Evolutionary conservation across 116 monocot species (phyloP).

Genomic region (Papilionanthe hybrid): DNA sequence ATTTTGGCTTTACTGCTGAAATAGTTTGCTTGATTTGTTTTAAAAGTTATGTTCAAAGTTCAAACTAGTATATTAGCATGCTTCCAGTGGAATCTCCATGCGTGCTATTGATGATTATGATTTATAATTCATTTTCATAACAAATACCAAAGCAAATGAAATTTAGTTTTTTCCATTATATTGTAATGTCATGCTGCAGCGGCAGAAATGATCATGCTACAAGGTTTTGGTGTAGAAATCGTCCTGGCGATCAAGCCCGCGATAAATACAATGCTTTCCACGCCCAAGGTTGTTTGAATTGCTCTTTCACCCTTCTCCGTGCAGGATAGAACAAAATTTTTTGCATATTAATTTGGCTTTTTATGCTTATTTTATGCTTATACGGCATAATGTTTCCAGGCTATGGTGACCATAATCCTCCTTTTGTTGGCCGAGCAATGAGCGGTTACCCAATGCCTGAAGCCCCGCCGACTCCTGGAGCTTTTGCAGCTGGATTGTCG

Average conservation of each 20-base stretch:
- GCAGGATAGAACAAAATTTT: background rate
- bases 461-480: constrained; percentile 67
- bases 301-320: background rate
- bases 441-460: constrained; percentile 56
- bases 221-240: constrained; percentile 98
- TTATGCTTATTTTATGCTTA: background rate
- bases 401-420: constrained; percentile 63
- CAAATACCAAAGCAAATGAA: too few relatives aligned
- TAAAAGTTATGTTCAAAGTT: background rate
- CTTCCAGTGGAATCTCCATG: background rate
- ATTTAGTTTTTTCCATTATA: background rate
- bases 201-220: constrained; percentile 96
- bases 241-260: constrained; percentile 80
- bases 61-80: background rate
- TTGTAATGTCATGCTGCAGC: constrained; percentile 39
- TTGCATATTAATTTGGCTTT: background rate
- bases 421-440: constrained; percentile 28
- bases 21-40: background rate
- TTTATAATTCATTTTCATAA: background rate
- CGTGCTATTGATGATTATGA: background rate
- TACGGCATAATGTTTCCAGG: constrained; percentile 31
- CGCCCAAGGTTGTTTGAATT: constrained; percentile 48
- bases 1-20: background rate
- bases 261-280: constrained; percentile 58
- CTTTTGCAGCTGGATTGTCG: constrained; percentile 63